A percentile compares a stretch with the other conserved stretches of the same genome.
Evolutionary conservation across 805 yeast species (phyloP).

Genomic region (Starmerella vitae): DNA sequence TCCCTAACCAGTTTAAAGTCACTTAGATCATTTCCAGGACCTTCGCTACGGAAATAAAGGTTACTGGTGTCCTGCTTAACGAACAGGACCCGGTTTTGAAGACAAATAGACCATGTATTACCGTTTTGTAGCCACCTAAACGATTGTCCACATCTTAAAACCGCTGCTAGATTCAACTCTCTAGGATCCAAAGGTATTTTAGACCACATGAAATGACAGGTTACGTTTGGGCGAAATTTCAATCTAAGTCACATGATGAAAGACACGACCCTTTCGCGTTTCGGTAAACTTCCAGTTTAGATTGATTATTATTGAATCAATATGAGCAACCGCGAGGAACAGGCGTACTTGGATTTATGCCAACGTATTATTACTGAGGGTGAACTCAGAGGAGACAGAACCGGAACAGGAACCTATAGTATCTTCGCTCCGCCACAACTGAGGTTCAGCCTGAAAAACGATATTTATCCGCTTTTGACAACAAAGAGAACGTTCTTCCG

Average conservation of each 20-base stretch:
- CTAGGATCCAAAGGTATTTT: slow-evolving; percentile 15
- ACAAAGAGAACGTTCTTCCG: slow-evolving; percentile 84
- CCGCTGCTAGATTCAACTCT: slow-evolving; percentile 50
- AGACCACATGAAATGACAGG: slow-evolving; percentile 17
- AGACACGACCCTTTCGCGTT: background rate
- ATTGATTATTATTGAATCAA: too few species aligned
- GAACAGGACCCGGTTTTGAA: slow-evolving; percentile 46
- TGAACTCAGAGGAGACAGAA: slow-evolving; percentile 85
- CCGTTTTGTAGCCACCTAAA: slow-evolving; percentile 57
- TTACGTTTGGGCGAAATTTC: background rate
- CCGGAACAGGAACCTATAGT: slow-evolving; percentile 91
- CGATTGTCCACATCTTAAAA: slow-evolving; percentile 74
- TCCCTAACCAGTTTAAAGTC: slow-evolving; percentile 37
- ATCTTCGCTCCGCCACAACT: slow-evolving; percentile 93
- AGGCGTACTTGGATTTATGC: slow-evolving; percentile 76
- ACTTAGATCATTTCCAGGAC: slow-evolving; percentile 17
- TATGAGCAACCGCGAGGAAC: slow-evolving; percentile 41
- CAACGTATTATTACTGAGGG: slow-evolving; percentile 65
- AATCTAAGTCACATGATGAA: slow-evolving; percentile 4
- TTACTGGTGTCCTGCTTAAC: slow-evolving; percentile 43
- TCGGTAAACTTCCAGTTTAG: background rate
- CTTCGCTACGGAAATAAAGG: slow-evolving; percentile 37
- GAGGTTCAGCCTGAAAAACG: slow-evolving; percentile 61
- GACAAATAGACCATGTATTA: slow-evolving; percentile 41
- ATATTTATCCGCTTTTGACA: slow-evolving; percentile 73